These are phyloP conservation scores for Aspergillus bombycis DNA, from an alignment of 2,329 filamentous ascomycete genomes.

Conservation along the genomic window DNA sequence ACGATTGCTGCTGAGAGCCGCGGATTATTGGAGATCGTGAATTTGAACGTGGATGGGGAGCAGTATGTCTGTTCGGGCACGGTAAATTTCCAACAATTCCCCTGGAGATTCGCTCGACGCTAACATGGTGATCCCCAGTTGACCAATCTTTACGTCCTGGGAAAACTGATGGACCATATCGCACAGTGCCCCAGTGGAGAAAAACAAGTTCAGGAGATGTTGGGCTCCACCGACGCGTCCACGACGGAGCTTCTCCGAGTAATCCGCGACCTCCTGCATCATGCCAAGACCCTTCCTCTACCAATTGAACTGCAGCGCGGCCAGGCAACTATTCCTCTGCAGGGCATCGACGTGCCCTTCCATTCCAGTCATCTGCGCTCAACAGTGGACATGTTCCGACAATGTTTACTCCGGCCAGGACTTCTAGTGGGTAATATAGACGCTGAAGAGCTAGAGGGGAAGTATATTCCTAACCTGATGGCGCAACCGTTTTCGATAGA, in stretches of 20 bases:
- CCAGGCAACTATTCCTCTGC: slow-evolving; percentile 93
- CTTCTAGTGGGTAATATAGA: slow-evolving; percentile 67
- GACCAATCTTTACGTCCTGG: slow-evolving; percentile 21
- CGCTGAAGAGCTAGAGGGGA: slow-evolving; percentile 88
- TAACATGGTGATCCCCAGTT: slow-evolving; percentile 3
- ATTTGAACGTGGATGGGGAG: slow-evolving; percentile 74
- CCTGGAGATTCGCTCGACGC: not conserved
- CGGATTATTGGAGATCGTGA: slow-evolving; percentile 97
- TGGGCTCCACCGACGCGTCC: not conserved
- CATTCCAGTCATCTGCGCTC: slow-evolving; percentile 95
- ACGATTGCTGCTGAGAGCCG: slow-evolving; percentile 86
- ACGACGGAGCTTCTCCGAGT: slow-evolving; percentile 4
- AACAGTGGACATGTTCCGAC: slow-evolving; percentile 95
- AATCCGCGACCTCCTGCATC: slow-evolving; percentile 62
- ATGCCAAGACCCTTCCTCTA: slow-evolving; percentile 69
- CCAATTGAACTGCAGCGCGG: slow-evolving; percentile 87
- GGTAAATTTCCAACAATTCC: slow-evolving; percentile 30
- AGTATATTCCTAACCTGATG: slow-evolving; percentile 98
- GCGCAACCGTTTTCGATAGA: slow-evolving; percentile 90
- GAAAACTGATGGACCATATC: slow-evolving; percentile 19
- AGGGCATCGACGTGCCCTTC: slow-evolving; percentile 88
- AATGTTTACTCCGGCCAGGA: slow-evolving; percentile 63
- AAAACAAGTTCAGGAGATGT: not conserved
- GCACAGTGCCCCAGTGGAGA: slow-evolving; percentile 2
- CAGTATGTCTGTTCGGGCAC: slow-evolving; percentile 68